These are phyloP conservation scores for Radiomyces spectabilis DNA, from an alignment of 192 early-diverging fungal species.

Conservation along the genomic window DNA sequence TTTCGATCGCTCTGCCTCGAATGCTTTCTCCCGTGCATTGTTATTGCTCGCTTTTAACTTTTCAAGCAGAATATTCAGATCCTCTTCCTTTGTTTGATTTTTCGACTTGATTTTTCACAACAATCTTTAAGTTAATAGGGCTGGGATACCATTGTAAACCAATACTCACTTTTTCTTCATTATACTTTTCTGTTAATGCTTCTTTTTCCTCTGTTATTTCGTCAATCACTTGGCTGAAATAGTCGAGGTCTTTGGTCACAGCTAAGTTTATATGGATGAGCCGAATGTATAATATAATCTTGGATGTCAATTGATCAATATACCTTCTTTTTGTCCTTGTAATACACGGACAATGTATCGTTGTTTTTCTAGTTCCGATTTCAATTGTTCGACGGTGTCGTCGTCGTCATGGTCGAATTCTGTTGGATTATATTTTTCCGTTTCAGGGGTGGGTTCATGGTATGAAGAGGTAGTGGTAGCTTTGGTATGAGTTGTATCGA, in stretches of 20 bases:
- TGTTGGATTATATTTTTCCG: too few relatives aligned
- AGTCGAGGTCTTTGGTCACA: constrained; percentile 22
- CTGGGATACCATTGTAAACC: too few relatives aligned
- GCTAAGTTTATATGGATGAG: constrained; percentile 12
- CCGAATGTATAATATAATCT: too few relatives aligned
- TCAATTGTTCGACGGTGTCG: neutral
- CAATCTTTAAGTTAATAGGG: too few relatives aligned
- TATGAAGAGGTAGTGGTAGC: too few relatives aligned
- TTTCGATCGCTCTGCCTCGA: constrained; percentile 6
- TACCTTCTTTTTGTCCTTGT: constrained; percentile 29
- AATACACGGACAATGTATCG: constrained; percentile 6
- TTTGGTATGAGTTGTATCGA: too few relatives aligned
- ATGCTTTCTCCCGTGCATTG: constrained; percentile 15
- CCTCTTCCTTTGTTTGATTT: constrained; percentile 12
- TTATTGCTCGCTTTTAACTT: constrained; percentile 16
- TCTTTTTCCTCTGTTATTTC: constrained; percentile 20
- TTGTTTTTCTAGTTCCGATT: constrained; percentile 10
- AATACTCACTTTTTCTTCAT: constrained; percentile 25
- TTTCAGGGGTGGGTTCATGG: too few relatives aligned
- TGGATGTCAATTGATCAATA: neutral
- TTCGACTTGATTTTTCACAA: too few relatives aligned
- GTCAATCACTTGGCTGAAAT: constrained; percentile 20
- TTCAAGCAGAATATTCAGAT: constrained; percentile 23
- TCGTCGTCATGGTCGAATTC: too few relatives aligned
- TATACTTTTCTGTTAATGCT: constrained; percentile 6